Evolutionary conservation across 108 stramenopile genomes (phyloP).

Genomic region (Nannochloropsis gaditana): DNA sequence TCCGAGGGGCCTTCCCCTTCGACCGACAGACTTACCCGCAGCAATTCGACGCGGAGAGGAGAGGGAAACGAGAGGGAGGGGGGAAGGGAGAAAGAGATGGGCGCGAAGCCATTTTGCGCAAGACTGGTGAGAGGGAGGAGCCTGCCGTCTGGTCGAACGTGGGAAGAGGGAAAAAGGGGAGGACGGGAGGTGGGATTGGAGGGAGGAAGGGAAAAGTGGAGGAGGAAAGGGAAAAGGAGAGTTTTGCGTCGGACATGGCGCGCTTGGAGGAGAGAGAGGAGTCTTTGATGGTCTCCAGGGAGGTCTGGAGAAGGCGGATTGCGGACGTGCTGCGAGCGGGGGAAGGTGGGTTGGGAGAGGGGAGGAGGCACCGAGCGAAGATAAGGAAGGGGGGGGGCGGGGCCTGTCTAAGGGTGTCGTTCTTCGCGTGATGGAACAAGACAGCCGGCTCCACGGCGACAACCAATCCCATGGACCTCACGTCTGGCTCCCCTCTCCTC

Average conservation of each 20-base stretch:
- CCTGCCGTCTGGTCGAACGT: neutral
- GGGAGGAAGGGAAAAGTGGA: neutral
- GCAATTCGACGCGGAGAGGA: neutral
- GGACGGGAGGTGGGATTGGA: neutral
- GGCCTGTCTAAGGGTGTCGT: neutral
- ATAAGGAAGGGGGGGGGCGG: neutral
- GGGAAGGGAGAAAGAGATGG: neutral
- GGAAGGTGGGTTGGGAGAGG: neutral
- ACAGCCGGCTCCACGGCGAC: too few relatives aligned
- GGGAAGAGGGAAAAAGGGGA: neutral
- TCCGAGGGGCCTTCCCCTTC: neutral
- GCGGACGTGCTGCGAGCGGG: slow-evolving; percentile 12
- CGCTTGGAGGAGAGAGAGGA: slow-evolving; percentile 7
- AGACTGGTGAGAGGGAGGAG: slow-evolving; percentile 1
- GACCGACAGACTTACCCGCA: neutral
- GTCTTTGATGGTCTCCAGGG: neutral
- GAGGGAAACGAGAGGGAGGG: neutral
- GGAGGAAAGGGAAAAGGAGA: slow-evolving; percentile 14
- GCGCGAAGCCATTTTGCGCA: neutral
- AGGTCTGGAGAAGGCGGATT: neutral
- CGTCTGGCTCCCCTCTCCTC: too few relatives aligned
- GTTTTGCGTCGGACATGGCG: neutral
- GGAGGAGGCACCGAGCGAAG: neutral
- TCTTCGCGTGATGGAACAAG: too few relatives aligned
- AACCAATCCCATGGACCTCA: too few relatives aligned